These are phyloP conservation scores for Tuber umbilicatum DNA, from an alignment of 495 filamentous ascomycete genomes.

Conservation along the genomic window DNA sequence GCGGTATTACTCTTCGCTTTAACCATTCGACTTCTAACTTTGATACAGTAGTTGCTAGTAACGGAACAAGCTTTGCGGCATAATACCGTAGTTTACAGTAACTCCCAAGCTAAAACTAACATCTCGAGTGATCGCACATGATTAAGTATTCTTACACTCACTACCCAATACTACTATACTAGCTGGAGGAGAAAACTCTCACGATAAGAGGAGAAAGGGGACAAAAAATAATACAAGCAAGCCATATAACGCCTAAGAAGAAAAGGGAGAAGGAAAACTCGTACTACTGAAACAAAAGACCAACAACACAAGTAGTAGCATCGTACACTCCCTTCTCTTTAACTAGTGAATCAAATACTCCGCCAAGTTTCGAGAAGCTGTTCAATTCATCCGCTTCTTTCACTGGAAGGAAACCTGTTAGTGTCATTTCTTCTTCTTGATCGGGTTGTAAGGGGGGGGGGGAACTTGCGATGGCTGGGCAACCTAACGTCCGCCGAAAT, in stretches of 20 bases:
- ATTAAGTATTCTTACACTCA: conserved; percentile 1
- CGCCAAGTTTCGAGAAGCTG: conserved; percentile 17
- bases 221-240: background rate
- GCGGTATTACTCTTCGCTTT: background rate
- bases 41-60: background rate
- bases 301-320: conserved; percentile 21
- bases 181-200: background rate
- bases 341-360: conserved; percentile 14
- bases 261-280: background rate
- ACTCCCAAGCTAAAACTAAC: background rate
- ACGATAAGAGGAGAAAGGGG: background rate
- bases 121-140: background rate
- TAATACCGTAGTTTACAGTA: background rate
- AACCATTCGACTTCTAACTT: background rate
- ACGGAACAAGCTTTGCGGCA: background rate
- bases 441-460: background rate
- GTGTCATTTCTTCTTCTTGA: background rate
- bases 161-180: background rate
- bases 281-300: conserved; percentile 23
- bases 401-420: background rate
- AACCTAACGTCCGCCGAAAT: conserved; percentile 30
- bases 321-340: conserved; percentile 25
- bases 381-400: conserved; percentile 22
- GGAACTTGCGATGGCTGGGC: conserved; percentile 34
- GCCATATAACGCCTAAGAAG: background rate